Evolutionary conservation across 169 alveolate species (phyloP).

Genomic region (Plasmodium cynomolgi): DNA sequence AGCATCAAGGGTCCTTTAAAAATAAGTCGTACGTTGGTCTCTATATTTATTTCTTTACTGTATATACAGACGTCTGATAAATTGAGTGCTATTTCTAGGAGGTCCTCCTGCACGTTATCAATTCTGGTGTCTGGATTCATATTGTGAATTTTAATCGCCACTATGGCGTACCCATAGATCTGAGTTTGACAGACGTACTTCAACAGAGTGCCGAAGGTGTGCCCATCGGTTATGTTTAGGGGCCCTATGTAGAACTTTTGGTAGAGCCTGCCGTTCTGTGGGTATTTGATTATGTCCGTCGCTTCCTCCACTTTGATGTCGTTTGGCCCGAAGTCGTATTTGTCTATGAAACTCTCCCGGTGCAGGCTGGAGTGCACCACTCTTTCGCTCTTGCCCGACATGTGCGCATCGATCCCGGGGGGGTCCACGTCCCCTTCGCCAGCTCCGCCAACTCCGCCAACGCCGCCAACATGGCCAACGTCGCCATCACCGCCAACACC

Average conservation of each 20-base stretch:
- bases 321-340: conserved; percentile 65
- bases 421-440: not conserved
- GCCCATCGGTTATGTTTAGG: conserved; percentile 86
- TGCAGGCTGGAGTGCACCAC: conserved; percentile 33
- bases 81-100: conserved; percentile 85
- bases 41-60: conserved; percentile 27
- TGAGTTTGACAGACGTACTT: conserved; percentile 84
- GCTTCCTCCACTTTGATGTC: conserved; percentile 72
- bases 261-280: conserved; percentile 81
- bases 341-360: conserved; percentile 49
- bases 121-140: conserved; percentile 81
- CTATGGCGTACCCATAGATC: conserved; percentile 88
- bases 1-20: conserved; percentile 85
- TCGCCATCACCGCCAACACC: not conserved
- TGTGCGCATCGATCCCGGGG: not conserved
- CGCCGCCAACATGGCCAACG: not conserved
- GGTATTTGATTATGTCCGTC: conserved; percentile 57
- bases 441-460: not conserved
- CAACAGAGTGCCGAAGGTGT: conserved; percentile 87
- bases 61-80: conserved; percentile 79
- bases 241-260: conserved; percentile 90
- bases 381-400: not conserved
- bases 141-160: conserved; percentile 86
- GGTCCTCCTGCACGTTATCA: conserved; percentile 83
- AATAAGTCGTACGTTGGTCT: conserved; percentile 80